Evolutionary conservation across 768 basidiomycete genomes (phyloP).

Genomic region (Postia placenta): DNA sequence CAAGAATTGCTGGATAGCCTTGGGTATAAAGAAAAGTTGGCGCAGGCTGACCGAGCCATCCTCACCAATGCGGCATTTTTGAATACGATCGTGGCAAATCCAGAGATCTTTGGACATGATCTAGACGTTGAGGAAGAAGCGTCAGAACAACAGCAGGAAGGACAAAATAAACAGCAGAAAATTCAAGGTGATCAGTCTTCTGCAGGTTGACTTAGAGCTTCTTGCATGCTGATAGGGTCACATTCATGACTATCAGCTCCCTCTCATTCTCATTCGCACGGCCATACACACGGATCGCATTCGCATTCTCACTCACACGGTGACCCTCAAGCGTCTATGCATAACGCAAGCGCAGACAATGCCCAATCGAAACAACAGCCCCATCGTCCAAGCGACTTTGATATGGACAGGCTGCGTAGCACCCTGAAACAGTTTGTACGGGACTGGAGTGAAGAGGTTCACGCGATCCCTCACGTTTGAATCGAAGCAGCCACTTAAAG

Average conservation of each 20-base stretch:
- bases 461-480: too few relatives aligned
- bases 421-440: conserved; percentile 90
- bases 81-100: conserved; percentile 64
- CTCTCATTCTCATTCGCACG: conserved; percentile 20
- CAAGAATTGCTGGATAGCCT: conserved; percentile 59
- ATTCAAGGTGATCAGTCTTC: too few relatives aligned
- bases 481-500: too few relatives aligned
- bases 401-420: conserved; percentile 88
- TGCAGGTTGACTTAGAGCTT: too few relatives aligned
- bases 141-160: too few relatives aligned
- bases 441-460: conserved; percentile 88
- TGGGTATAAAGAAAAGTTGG: conserved; percentile 75
- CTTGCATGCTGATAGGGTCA: too few relatives aligned
- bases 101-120: conserved; percentile 73
- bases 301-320: conserved; percentile 21
- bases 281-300: conserved; percentile 27
- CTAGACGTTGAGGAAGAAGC: conserved; percentile 26
- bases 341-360: conserved; percentile 15
- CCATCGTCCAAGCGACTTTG: conserved; percentile 57
- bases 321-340: conserved; percentile 20
- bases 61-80: conserved; percentile 76
- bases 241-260: conserved; percentile 19
- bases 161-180: too few relatives aligned
- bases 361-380: conserved; percentile 18
- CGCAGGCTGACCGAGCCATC: conserved; percentile 77